Conservation (phyloP, 1,284 basidiomycete species). For the Singerocomus rubriflavus region DNA sequence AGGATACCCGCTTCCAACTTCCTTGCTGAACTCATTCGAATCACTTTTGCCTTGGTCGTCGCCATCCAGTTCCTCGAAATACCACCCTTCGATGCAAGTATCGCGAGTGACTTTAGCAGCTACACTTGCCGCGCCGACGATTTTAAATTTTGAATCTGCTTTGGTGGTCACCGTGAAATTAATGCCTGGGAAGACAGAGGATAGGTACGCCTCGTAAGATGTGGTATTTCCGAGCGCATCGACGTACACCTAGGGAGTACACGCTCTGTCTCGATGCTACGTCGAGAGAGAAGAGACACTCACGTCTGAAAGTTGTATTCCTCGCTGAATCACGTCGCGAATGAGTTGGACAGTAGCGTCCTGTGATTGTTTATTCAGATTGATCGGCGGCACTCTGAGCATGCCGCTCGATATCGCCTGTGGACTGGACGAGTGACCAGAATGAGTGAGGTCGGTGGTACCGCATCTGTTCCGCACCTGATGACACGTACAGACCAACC, state of each 20-base stretch:
- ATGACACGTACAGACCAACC: constrained; percentile 85
- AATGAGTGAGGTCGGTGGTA: constrained; percentile 6
- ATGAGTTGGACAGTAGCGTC: constrained; percentile 91
- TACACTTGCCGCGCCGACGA: constrained; percentile 95
- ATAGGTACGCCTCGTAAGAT: constrained; percentile 81
- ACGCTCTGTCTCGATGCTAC: background rate
- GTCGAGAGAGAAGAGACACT: background rate
- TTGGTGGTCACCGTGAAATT: constrained; percentile 89
- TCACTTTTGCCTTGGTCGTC: constrained; percentile 4
- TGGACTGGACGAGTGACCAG: constrained; percentile 54
- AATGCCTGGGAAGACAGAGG: constrained; percentile 77
- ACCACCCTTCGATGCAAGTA: constrained; percentile 85
- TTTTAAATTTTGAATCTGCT: constrained; percentile 94
- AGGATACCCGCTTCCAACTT: constrained; percentile 83
- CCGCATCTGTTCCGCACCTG: constrained; percentile 40
- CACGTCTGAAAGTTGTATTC: constrained; percentile 83
- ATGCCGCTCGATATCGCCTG: constrained; percentile 91
- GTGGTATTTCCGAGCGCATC: constrained; percentile 91
- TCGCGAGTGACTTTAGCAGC: constrained; percentile 97
- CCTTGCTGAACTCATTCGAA: constrained; percentile 48
- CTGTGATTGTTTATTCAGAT: constrained; percentile 92
- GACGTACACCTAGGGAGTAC: constrained; percentile 73
- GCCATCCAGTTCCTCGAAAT: constrained; percentile 57
- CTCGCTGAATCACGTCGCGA: constrained; percentile 74
- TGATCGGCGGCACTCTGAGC: constrained; percentile 80